Evolutionary conservation across 208 protist species (phyloP).

Genomic region (Acanthamoeba triangularis): DNA sequence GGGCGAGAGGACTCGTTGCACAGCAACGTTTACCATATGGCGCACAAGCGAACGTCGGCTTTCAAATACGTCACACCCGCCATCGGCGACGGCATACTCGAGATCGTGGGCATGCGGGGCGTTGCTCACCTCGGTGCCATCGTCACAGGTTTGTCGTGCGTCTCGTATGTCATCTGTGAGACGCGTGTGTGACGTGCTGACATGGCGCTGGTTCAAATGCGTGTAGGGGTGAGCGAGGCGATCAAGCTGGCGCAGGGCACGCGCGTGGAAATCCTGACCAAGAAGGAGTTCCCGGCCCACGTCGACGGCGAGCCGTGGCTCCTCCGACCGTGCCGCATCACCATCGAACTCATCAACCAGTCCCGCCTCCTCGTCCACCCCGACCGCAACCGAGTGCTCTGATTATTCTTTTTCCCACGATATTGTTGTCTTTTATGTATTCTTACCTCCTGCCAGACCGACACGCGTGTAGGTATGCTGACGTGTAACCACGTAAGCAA

Average conservation of each 20-base stretch:
- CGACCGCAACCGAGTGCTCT: neutral
- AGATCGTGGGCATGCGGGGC: conserved; percentile 51
- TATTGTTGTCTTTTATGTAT: no score
- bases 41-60: neutral
- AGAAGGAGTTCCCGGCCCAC: conserved; percentile 16
- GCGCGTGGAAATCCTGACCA: conserved; percentile 5
- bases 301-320: conserved; percentile 62
- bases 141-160: neutral
- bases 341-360: conserved; percentile 10
- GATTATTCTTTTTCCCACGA: no score
- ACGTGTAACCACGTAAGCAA: neutral
- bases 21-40: neutral
- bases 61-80: neutral
- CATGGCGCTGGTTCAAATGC: neutral
- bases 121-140: conserved; percentile 67
- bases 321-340: conserved; percentile 13
- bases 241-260: conserved; percentile 63
- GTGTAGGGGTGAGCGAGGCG: neutral
- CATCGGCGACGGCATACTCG: conserved; percentile 54
- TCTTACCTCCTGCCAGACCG: no score
- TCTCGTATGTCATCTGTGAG: neutral
- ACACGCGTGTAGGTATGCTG: no score
- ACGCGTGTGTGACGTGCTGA: neutral
- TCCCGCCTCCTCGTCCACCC: conserved; percentile 22
- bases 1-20: conserved; percentile 7